Percentiles rank a stretch among this genome's conserved stretches.
Evolutionary conservation across 495 filamentous ascomycete species (phyloP).

Genomic region (Aspergillus carlsbadensis): DNA sequence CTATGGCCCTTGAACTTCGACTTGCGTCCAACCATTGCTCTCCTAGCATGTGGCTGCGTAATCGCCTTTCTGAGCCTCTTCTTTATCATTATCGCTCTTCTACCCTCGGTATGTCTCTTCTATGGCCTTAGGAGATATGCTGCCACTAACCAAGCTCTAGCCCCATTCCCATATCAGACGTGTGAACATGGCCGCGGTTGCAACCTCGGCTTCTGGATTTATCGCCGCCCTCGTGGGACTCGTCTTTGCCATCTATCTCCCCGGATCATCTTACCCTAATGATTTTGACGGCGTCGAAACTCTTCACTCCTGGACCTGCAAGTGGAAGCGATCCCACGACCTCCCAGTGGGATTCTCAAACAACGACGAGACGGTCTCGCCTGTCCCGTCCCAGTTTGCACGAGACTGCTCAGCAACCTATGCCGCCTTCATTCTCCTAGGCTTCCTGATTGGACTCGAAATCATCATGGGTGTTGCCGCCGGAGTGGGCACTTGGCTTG

Average conservation of each 20-base stretch:
- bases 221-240: constrained; percentile 40
- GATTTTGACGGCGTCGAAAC: constrained; percentile 43
- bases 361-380: constrained; percentile 3
- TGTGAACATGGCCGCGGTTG: constrained; percentile 39
- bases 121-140: neutral
- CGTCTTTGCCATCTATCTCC: constrained; percentile 43
- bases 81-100: constrained; percentile 41
- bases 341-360: neutral
- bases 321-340: constrained; percentile 34
- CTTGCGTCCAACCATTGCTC: constrained; percentile 42
- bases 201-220: constrained; percentile 36
- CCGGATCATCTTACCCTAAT: constrained; percentile 36
- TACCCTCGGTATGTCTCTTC: constrained; percentile 38
- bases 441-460: constrained; percentile 44
- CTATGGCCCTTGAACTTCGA: constrained; percentile 54
- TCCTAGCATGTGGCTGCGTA: constrained; percentile 44
- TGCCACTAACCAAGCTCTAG: constrained; percentile 17
- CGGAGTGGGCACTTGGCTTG: constrained; percentile 40
- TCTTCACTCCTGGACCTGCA: constrained; percentile 53
- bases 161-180: constrained; percentile 36
- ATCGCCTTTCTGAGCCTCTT: constrained; percentile 38
- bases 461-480: constrained; percentile 41
- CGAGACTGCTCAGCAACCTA: constrained; percentile 43
- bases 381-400: constrained; percentile 37
- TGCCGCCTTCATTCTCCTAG: constrained; percentile 42